Percentiles rank a stretch among this genome's conserved stretches.
These are phyloP conservation scores for Hygrophoropsis aurantiaca DNA, from an alignment of 768 basidiomycete genomes.

Conservation along the genomic window DNA sequence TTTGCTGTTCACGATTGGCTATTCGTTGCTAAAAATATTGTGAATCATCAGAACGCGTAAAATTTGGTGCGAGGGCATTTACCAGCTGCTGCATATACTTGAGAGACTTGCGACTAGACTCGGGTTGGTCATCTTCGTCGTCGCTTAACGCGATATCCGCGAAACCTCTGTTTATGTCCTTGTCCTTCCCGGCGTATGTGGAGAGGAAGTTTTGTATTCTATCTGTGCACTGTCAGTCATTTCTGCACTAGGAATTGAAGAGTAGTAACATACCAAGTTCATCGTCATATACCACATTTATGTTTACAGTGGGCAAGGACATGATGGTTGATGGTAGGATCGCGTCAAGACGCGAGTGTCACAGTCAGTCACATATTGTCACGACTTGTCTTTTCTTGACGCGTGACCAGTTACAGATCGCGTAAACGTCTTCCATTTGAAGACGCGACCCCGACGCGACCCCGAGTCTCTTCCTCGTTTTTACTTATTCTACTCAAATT, in stretches of 20 bases:
- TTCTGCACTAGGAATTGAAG: neutral
- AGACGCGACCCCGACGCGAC: too few species aligned
- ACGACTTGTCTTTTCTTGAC: neutral
- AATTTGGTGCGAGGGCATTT: constrained; percentile 31
- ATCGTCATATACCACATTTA: constrained; percentile 63
- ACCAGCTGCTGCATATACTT: constrained; percentile 90
- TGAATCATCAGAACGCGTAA: constrained; percentile 19
- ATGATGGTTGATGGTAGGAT: constrained; percentile 40
- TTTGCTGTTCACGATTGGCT: constrained; percentile 90
- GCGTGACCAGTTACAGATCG: too few species aligned
- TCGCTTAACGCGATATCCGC: constrained; percentile 71
- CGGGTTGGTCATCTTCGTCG: constrained; percentile 35
- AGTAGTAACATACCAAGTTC: constrained; percentile 61
- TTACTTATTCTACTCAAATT: too few species aligned
- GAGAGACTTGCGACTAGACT: constrained; percentile 38
- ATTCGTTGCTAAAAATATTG: constrained; percentile 69
- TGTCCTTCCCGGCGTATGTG: constrained; percentile 61
- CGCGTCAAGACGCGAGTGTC: constrained; percentile 29
- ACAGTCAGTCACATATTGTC: constrained; percentile 12
- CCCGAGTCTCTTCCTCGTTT: too few species aligned
- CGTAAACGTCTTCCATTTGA: too few species aligned
- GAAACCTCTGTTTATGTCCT: constrained; percentile 66
- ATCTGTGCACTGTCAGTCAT: constrained; percentile 39
- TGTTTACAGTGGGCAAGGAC: constrained; percentile 63
- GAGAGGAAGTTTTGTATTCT: constrained; percentile 72